Base-by-base conservation (phyloP, 2,329 filamentous ascomycete genomes). In the Lachnellula hyalina region DNA sequence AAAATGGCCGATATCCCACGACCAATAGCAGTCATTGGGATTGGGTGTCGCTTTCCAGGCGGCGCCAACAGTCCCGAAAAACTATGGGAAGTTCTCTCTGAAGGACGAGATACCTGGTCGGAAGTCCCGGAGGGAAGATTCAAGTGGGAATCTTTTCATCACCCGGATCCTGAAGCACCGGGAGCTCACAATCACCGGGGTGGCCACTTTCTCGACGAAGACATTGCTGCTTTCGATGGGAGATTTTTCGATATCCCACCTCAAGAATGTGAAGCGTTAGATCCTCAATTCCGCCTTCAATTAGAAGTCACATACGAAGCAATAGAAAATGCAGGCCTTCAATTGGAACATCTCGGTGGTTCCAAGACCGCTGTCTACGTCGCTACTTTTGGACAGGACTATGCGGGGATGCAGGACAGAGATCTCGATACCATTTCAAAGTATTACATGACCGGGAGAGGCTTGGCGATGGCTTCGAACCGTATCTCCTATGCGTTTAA, bases 51-150 rank as follows among this genome's bases (percentile, higher is more conserved):
- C 53, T 62, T 74, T 0, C 72, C 73, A 2, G 68, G 71, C 38
- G 68, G 63, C 40, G 60, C 76, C 6, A 72, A 66, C 2, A 71
- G 71, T 6, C 72, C 77, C 0, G 71, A 74, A 46, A 63, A 69
- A 14, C 70, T 81, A 0, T 81, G 78, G 78, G 66, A 75, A 21
- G 73, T 79, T 58, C 62, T 81, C 68, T 67, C 68, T 4, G 8
- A 61, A 67, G 1, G 71, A n/a, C 68, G 73, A 36, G 77, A 73
- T 32, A 76, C 77, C 17, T 81, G 76, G 77, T 74, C 74, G 0
- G 72, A 78, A 46, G 61, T 71, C 17, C 69, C 67, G 19, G 12
- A 45, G 3, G 41, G 51, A 8, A 54, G 67, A 9, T 54, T 47
- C 40, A 51, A 51, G 34, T 38, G 17, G 34, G 17, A 47, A 7